Evolutionary conservation across 176 grass and related monocot species (phyloP), one percentile per base, ranked within the genome.

Genomic region (Triticum dicoccoides): DNA sequence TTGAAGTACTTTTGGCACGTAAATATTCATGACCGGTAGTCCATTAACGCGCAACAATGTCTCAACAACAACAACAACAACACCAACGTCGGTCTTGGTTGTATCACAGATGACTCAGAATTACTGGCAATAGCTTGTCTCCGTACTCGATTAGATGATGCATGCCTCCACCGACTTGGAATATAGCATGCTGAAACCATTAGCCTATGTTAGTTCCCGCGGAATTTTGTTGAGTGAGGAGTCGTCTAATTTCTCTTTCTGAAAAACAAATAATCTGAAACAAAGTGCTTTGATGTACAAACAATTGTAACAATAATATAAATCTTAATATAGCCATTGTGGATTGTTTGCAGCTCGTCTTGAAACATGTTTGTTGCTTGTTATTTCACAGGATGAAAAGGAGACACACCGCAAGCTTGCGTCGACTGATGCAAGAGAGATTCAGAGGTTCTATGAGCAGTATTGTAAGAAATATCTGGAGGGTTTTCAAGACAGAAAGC

Each of bases 391-490:
- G 97, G 97, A 94, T 92, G 97, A 94, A 88, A 15, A 25, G 2
- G 92, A 92, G 4, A 92, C 87, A 81, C 4, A 32, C 32, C 85
- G 63, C 54, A 78, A 0, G n/a, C 89, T 91, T 65, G 90, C 92
- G 24, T 11, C 1, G 61, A 89, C 64, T 14, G 97, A 98, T 83
- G 73, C 92, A 80, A 85, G 24, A 63, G 97, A 96, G 88, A 91
- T 98, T 80, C 94, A 96, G 51, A 85, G 0, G 76, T 98, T 91
- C 80, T 96, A 96, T 74, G 64, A 88, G 69, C 5, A 13, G 6
- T 98, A 96, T 78, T 94, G 91, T 82, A 77, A 9, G 58, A 75
- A 71, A 30, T 44, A 92, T 86, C 81, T 96, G 6, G 90, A 68
- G 8, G 89, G 56, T 51, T 3, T 76, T 35, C 49, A 61, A 17